Conservation (phyloP, 805 yeast genomes). For the Barnettozyma salicaria region DNA sequence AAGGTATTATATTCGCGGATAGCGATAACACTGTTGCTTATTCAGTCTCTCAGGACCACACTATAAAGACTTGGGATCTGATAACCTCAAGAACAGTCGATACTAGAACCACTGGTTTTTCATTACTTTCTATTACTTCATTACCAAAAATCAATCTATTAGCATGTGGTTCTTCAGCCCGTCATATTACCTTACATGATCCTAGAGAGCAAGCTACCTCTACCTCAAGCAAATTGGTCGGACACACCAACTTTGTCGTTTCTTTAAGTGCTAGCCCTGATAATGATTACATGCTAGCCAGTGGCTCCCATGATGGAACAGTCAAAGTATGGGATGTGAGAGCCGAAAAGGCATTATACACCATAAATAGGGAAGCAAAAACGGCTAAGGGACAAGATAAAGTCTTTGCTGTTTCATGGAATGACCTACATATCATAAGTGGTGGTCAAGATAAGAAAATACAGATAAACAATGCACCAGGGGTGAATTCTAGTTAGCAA, state of each 20-base stretch:
- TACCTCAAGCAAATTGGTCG: slow-evolving; percentile 68
- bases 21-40: slow-evolving; percentile 78
- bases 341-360: slow-evolving; percentile 74
- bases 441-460: slow-evolving; percentile 94
- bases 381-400: slow-evolving; percentile 46
- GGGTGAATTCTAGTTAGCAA: slow-evolving; percentile 7
- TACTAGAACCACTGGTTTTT: slow-evolving; percentile 79
- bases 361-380: slow-evolving; percentile 66
- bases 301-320: slow-evolving; percentile 96
- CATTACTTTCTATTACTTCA: slow-evolving; percentile 70
- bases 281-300: slow-evolving; percentile 74
- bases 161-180: slow-evolving; percentile 96
- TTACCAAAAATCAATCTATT: slow-evolving; percentile 63
- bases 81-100: slow-evolving; percentile 81
- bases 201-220: slow-evolving; percentile 68
- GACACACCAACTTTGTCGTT: slow-evolving; percentile 90
- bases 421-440: slow-evolving; percentile 71
- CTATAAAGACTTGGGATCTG: slow-evolving; percentile 94
- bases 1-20: slow-evolving; percentile 69
- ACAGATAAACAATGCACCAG: slow-evolving; percentile 59
- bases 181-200: slow-evolving; percentile 91
- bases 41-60: slow-evolving; percentile 93
- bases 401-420: slow-evolving; percentile 88
- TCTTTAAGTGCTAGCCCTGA: slow-evolving; percentile 68
- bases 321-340: slow-evolving; percentile 94